Evolutionary conservation across 2,329 filamentous ascomycete genomes (phyloP), one percentile per base, ranked within the genome.

Genomic region (Atkinsonella texensis): DNA sequence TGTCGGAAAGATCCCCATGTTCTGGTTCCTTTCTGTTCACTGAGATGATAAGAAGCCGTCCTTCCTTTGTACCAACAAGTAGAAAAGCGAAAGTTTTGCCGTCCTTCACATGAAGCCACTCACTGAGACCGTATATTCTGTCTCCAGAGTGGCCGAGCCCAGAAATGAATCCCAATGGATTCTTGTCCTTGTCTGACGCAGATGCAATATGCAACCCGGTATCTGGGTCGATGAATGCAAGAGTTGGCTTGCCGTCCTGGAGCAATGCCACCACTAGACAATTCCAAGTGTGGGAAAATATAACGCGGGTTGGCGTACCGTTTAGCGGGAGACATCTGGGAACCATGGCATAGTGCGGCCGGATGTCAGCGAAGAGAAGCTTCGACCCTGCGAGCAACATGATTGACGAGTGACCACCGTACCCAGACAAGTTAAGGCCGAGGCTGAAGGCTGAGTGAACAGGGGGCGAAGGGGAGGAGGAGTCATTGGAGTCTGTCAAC

Each of bases 101-200:
- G 39, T 78, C 72, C 51, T 78, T 77, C 33, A 70, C 66, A 55
- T 78, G 80, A 5, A 71, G 63, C 85, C 85, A 89, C 54, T 87
- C 81, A 1, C 75, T 64, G 8, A 89, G 63, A 1, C 77, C 73
- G 43, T 79, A 71, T 1, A 89, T 76, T 40, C 72, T 73, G 55
- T 85, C 81, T 1, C 76, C 76, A 1, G 65, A 56, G 44, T 77
- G 73, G 1, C 77, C 78, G 15, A 89, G 68, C 3, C 76, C 75
- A 15, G 71, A 73, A 32, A 83, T 75, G 52, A 75, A 77, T 1
- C 74, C 66, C 0, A 72, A 63, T 0, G 66, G 61, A 4, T 68
- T 64, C 15, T 66, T 68, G 2, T 68, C 65, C 41, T 67, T 73
- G 51, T 75, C 70, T 2, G 63, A 60, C 0, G 79, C 68, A 12